Conservation (phyloP, 805 yeast genomes). For the Torulaspora gathmanii region DNA sequence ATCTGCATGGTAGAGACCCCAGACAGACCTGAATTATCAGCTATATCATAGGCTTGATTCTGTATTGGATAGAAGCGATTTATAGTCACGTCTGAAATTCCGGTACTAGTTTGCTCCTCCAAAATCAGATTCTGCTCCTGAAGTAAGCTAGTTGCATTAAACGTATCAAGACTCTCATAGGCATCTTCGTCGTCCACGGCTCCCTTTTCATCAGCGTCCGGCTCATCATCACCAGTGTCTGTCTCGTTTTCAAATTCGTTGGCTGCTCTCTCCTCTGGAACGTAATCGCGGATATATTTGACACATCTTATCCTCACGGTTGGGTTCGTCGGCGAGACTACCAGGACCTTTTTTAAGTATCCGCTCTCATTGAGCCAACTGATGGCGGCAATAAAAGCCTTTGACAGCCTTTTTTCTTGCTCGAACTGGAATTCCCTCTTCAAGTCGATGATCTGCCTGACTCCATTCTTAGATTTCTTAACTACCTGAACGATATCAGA, state of each 20-base stretch:
- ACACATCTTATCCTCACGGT: slow-evolving; percentile 47
- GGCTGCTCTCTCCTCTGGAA: slow-evolving; percentile 25
- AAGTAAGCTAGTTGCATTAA: slow-evolving; percentile 28
- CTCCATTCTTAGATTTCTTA: slow-evolving; percentile 53
- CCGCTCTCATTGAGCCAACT: slow-evolving; percentile 43
- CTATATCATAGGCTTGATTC: slow-evolving; percentile 54
- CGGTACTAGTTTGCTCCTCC: slow-evolving; percentile 17
- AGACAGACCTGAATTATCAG: slow-evolving; percentile 37
- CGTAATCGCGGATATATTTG: slow-evolving; percentile 41
- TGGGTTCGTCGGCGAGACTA: slow-evolving; percentile 43
- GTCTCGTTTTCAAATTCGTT: slow-evolving; percentile 28
- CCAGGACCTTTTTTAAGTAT: slow-evolving; percentile 48
- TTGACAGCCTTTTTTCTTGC: slow-evolving; percentile 38
- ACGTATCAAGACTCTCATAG: slow-evolving; percentile 28
- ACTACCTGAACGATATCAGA: slow-evolving; percentile 44
- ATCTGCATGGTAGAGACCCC: slow-evolving; percentile 64
- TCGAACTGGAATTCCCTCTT: slow-evolving; percentile 54
- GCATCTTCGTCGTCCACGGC: slow-evolving; percentile 34
- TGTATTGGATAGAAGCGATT: slow-evolving; percentile 61
- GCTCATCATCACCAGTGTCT: slow-evolving; percentile 27
- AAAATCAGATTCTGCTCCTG: slow-evolving; percentile 28
- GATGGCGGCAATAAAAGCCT: slow-evolving; percentile 47
- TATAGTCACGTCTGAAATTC: slow-evolving; percentile 23
- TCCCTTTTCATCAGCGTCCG: slow-evolving; percentile 28
- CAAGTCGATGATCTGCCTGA: slow-evolving; percentile 58